Evolutionary conservation across 192 early-diverging fungal species (phyloP).

Genomic region (Umbelopsis sp.): DNA sequence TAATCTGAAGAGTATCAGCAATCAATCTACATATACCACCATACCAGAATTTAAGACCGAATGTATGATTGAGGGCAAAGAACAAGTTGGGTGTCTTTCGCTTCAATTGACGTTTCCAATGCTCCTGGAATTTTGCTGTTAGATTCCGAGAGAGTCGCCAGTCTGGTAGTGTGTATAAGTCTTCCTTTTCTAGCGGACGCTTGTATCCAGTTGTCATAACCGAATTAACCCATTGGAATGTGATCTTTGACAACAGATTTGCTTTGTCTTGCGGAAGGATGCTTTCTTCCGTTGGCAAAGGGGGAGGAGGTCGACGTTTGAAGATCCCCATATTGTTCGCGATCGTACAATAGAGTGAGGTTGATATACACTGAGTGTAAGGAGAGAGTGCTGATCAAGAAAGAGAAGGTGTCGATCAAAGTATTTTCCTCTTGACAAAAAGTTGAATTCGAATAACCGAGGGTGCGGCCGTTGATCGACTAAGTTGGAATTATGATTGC

Average conservation of each 20-base stretch:
- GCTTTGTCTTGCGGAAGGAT: conserved; percentile 53
- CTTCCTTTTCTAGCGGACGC: conserved; percentile 62
- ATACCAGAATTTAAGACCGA: conserved; percentile 42
- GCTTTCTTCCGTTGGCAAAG: neutral
- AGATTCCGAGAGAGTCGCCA: conserved; percentile 32
- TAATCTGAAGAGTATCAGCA: conserved; percentile 41
- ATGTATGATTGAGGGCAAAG: conserved; percentile 42
- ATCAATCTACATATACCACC: conserved; percentile 37
- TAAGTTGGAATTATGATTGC: neutral
- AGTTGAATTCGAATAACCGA: neutral
- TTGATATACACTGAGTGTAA: neutral
- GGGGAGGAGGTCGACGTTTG: conserved; percentile 4
- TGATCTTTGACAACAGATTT: conserved; percentile 57
- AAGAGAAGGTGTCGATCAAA: neutral
- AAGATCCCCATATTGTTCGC: neutral
- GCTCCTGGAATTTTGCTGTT: conserved; percentile 26
- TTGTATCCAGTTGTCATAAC: conserved; percentile 67
- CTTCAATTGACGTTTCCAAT: conserved; percentile 35
- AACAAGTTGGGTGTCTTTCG: conserved; percentile 39
- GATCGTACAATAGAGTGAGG: neutral
- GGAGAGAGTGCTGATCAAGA: neutral
- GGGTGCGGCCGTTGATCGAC: neutral
- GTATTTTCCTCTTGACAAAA: neutral
- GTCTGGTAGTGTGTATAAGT: conserved; percentile 54
- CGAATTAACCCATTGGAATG: conserved; percentile 65